Evolutionary conservation across 768 basidiomycete species (phyloP).

Genomic region (Termitomyces sp.): DNA sequence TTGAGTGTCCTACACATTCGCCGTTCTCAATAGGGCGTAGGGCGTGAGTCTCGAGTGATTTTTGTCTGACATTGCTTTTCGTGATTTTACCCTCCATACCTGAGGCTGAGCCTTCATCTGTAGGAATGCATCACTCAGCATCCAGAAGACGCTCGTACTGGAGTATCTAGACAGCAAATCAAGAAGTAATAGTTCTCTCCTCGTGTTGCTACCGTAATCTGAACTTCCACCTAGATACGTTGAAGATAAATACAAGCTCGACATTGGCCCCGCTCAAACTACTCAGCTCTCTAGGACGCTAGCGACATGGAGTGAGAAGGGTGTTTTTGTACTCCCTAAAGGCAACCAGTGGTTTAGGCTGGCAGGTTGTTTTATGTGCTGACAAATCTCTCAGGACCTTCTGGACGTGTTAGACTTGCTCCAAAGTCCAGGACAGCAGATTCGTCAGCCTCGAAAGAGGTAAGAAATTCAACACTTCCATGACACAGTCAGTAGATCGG

Average conservation of each 20-base stretch:
- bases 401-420: conserved; percentile 74
- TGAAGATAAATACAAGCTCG: conserved; percentile 77
- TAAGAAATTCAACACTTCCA: conserved; percentile 19
- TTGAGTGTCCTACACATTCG: neutral
- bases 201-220: conserved; percentile 11
- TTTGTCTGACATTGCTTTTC: conserved; percentile 9
- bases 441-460: conserved; percentile 37
- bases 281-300: conserved; percentile 81
- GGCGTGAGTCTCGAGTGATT: conserved; percentile 9
- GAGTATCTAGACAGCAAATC: conserved; percentile 88
- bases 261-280: conserved; percentile 74
- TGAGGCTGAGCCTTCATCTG: neutral
- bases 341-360: conserved; percentile 38
- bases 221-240: conserved; percentile 56
- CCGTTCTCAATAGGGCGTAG: conserved; percentile 20
- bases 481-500: conserved; percentile 4
- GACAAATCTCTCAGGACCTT: conserved; percentile 38
- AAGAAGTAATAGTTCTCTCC: conserved; percentile 66
- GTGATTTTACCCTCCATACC: conserved; percentile 1
- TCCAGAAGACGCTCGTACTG: conserved; percentile 73
- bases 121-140: conserved; percentile 81
- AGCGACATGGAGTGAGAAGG: conserved; percentile 75
- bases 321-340: conserved; percentile 84
- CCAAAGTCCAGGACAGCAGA: conserved; percentile 41
- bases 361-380: neutral